Conservation (phyloP, 2,329 filamentous ascomycete species). For the Akanthomyces lecanii region DNA sequence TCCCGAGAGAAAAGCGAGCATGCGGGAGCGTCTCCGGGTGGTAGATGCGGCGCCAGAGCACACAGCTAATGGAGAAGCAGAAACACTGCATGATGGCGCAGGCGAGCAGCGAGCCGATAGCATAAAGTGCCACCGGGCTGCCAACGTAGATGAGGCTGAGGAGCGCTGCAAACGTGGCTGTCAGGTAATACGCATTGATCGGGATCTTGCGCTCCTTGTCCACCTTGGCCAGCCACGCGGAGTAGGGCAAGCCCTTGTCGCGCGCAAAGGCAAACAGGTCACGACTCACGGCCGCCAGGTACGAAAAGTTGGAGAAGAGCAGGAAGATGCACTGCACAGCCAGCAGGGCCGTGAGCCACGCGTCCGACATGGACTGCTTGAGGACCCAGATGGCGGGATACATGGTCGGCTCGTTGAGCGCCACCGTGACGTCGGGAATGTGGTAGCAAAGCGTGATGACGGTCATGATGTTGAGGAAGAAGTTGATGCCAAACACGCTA, state of each 20-base stretch:
- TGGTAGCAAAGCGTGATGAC: conserved; percentile 17
- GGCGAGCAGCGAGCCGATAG: conserved; percentile 17
- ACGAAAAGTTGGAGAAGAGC: conserved; percentile 18
- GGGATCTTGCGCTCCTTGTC: conserved; percentile 15
- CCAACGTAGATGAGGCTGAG: conserved; percentile 19
- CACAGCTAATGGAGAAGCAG: conserved; percentile 17
- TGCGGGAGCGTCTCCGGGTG: conserved; percentile 19
- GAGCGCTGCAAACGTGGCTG: conserved; percentile 2
- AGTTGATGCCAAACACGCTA: conserved; percentile 8
- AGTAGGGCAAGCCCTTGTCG: conserved; percentile 15
- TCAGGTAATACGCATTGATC: conserved; percentile 17
- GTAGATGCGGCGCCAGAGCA: conserved; percentile 18
- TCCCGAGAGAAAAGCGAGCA: conserved; percentile 17
- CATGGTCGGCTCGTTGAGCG: conserved; percentile 14
- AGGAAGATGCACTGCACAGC: conserved; percentile 12
- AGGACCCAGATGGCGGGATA: conserved; percentile 18
- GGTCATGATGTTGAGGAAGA: conserved; percentile 8
- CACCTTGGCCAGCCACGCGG: conserved; percentile 13
- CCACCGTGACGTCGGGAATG: conserved; percentile 15
- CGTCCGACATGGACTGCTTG: conserved; percentile 15
- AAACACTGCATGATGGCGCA: conserved; percentile 20
- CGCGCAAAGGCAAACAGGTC: conserved; percentile 18
- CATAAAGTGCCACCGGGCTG: conserved; percentile 20
- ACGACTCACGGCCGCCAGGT: conserved; percentile 17
- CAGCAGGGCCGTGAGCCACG: conserved; percentile 17